Evolutionary conservation across 768 basidiomycete genomes (phyloP), one percentile per base, ranked within the genome.

Genomic region (Lentinula boryana): DNA sequence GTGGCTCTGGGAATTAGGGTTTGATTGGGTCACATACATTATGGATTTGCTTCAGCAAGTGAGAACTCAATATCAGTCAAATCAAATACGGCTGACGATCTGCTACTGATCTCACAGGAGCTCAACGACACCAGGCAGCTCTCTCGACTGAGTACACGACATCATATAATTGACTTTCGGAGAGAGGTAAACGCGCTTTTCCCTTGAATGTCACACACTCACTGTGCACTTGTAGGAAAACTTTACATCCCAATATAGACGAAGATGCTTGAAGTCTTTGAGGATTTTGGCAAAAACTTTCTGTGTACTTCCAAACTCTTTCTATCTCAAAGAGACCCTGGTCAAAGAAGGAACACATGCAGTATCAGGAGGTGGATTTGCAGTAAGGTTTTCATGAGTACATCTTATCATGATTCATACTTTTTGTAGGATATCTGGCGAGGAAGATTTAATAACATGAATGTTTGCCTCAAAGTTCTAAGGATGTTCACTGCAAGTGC

Each of bases 391-490:
- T 52, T 38, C 5, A 35, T 5, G 21, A n/a, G 10, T 46, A 12
- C n/a, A 59, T 15, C 41, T 3, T 43, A 15, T 43, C 16, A 43
- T 8, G 13, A 5, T 36, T 27, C 21, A n/a, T 31, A 4, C 18
- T 36, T 18, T 13, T 21, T n/a, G n/a, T 27, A 63, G 58, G 63
- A 63, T 36, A 61, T 62, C 8, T 63, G 53, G 52, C 46, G 36
- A 53, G 63, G 63, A 13, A 41, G 50, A 5, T 18, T 32, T 3
- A 44, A 49, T 21, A 51, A 48, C 13, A 32, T 51, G 38, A 8
- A 23, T 13, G 60, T 61, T 18, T 61, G 60, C 33, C 49, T 63
- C 27, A 63, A 63, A 31, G 60, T 61, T 31, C 31, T 63, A 16
- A 61, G 63, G 13, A 33, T 62, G 9, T 63, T 61, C 18, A 56